phyloP scores from a whole-genome alignment of 1,139 yeast genomes.

The Hyphopichia fennica region DNA sequence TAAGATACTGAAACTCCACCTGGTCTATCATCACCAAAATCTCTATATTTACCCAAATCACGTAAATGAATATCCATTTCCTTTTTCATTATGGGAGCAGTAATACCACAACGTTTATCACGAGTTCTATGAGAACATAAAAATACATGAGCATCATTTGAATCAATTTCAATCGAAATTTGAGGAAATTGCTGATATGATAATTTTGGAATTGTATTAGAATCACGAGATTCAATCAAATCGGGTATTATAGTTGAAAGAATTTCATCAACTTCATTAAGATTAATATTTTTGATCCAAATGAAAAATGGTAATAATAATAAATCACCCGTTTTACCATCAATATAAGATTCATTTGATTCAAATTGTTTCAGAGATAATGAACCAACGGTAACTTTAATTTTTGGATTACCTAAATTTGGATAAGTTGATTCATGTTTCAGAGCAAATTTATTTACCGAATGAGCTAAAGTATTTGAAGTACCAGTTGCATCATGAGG shows the following conservation, averaged over 20 bases:
- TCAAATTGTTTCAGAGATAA: slow-evolving; percentile 39
- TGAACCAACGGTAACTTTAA: slow-evolving; percentile 57
- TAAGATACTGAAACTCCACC: slow-evolving; percentile 71
- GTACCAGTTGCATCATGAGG: slow-evolving; percentile 66
- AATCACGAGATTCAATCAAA: slow-evolving; percentile 25
- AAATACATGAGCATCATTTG: slow-evolving; percentile 59
- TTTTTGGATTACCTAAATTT: slow-evolving; percentile 7
- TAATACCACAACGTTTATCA: slow-evolving; percentile 90
- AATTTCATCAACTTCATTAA: slow-evolving; percentile 44
- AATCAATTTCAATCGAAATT: slow-evolving; percentile 26
- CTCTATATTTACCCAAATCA: slow-evolving; percentile 70
- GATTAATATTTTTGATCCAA: slow-evolving; percentile 58
- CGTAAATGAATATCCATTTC: slow-evolving; percentile 74
- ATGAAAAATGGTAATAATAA: slow-evolving; percentile 76
- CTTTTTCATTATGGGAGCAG: slow-evolving; percentile 89
- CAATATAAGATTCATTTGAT: slow-evolving; percentile 39
- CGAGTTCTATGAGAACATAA: slow-evolving; percentile 88
- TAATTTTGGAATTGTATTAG: slow-evolving; percentile 2
- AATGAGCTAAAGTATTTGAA: slow-evolving; percentile 50
- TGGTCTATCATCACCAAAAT: slow-evolving; percentile 67
- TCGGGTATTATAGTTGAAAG: slow-evolving; percentile 47
- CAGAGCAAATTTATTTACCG: slow-evolving; percentile 49
- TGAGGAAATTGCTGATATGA: slow-evolving; percentile 11
- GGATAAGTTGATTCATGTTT: neutral
- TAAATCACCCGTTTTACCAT: slow-evolving; percentile 52